Evolutionary conservation across 1,139 yeast genomes (phyloP), one percentile per base, ranked within the genome.

Genomic region (Lodderomyces metapsilosis): DNA sequence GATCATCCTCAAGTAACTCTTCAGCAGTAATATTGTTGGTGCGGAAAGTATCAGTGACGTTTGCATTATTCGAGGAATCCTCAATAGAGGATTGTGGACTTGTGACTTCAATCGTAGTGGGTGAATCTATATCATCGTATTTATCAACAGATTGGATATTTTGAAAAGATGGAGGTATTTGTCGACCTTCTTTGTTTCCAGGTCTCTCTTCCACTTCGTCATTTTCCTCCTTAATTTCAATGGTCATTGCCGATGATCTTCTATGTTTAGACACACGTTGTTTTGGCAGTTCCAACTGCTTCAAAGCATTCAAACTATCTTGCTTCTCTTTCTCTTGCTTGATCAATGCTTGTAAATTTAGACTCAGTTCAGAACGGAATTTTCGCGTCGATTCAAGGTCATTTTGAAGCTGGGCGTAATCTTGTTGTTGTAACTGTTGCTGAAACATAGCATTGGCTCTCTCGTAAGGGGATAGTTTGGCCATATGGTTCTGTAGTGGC

Each of bases 41-140:
- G 9, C 20, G 10, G 12, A 28, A 15, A 28, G 15, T 3, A 3
- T 4, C n/a, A 15, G 3, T 16, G 18, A 10, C 8, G 15, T 23
- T 18, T 12, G 27, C n/a, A 16, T 39, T 41, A 23, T 24, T 37
- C 21, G 27, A 9, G 15, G 17, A 31, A 15, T 44, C 47, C 27
- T 45, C 43, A 11, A 38, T 40, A 20, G 48, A 38, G 8, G 55
- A 56, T 12, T 48, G 51, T 1, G 58, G 54, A 24, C 56, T 52
- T 18, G 47, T 27, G 9, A 48, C 43, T 30, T 52, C 57, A 17
- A 53, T 45, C 2, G 54, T 50, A 18, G 52, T 46, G 10, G 50
- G 50, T 13, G 50, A 43, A 24, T 48, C 52, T 10, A 28, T 28
- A 15, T 28, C 32, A 12, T 25, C 30, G 9, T 9, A 10, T n/a